phyloP scores from a whole-genome alignment of 148 eudicot species.

The Chenopodium formosanum region DNA sequence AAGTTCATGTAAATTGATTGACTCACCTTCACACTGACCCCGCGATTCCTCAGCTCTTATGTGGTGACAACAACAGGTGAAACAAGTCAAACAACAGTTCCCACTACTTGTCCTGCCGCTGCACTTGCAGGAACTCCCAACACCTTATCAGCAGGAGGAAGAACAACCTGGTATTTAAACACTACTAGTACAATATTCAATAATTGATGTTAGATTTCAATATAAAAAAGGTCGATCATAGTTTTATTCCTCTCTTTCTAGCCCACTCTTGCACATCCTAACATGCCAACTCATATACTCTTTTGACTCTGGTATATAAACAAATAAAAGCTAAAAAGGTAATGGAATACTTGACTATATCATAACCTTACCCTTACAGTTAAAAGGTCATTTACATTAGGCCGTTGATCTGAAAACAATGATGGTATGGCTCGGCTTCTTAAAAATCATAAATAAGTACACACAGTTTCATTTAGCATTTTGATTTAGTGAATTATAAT shows the following conservation, averaged over 20 bases:
- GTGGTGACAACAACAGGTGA: conserved; percentile 38
- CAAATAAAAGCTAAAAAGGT: background rate
- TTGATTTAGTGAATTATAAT: too few relatives aligned
- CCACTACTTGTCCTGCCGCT: conserved; percentile 37
- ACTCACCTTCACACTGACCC: conserved; percentile 33
- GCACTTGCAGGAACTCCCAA: conserved; percentile 42
- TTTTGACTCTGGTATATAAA: background rate
- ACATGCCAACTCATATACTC: background rate
- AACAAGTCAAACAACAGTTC: conserved; percentile 23
- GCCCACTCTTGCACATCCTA: background rate
- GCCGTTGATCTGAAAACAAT: too few relatives aligned
- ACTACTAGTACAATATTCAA: background rate
- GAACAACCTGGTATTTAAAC: conserved; percentile 20
- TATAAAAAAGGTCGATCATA: background rate
- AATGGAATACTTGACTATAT: background rate
- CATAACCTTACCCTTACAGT: conserved; percentile 23
- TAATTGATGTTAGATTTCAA: background rate
- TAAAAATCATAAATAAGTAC: too few relatives aligned
- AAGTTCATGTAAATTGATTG: background rate
- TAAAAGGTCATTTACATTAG: too few relatives aligned
- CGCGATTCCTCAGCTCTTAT: conserved; percentile 49
- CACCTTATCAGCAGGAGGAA: conserved; percentile 22
- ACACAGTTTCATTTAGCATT: too few relatives aligned
- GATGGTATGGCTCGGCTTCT: too few relatives aligned
- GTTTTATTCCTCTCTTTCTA: background rate